Percentiles rank a stretch among this genome's conserved stretches.
phyloP scores from a whole-genome alignment of 2,329 filamentous ascomycete genomes.

The Fusarium sp. region DNA sequence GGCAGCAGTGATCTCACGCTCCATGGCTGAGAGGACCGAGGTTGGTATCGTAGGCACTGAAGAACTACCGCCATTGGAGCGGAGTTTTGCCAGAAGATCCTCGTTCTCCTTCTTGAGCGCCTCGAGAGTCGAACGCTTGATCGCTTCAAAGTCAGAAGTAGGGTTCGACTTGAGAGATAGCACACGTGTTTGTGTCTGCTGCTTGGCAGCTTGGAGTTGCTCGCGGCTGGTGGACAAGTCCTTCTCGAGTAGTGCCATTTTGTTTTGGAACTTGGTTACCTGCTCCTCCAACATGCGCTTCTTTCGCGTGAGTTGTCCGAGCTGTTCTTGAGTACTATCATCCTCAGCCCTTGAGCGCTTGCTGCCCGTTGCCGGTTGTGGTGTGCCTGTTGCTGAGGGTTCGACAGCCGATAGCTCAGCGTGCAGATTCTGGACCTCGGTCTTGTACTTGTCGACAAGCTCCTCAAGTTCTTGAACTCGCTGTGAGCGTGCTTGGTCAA shows the following conservation, averaged over 20 bases:
- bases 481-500: conserved; percentile 79
- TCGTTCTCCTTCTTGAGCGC: conserved; percentile 86
- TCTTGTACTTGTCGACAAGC: conserved; percentile 88
- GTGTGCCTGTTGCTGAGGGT: conserved; percentile 52
- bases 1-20: conserved; percentile 80
- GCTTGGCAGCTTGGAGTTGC: conserved; percentile 76
- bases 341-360: conserved; percentile 76
- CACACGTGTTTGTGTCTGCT: conserved; percentile 82
- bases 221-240: conserved; percentile 80
- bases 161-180: conserved; percentile 93
- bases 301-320: conserved; percentile 88
- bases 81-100: conserved; percentile 81
- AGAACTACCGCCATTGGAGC: conserved; percentile 57
- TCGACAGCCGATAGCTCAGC: conserved; percentile 79
- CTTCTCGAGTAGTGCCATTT: conserved; percentile 77
- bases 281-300: conserved; percentile 88
- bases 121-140: conserved; percentile 84
- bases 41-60: conserved; percentile 77
- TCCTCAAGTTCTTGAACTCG: conserved; percentile 86
- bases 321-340: conserved; percentile 75
- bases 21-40: conserved; percentile 80
- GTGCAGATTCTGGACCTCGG: conserved; percentile 81
- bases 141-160: conserved; percentile 84
- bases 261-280: conserved; percentile 76
- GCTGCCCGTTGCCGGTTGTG: conserved; percentile 61